Conservation (phyloP, 1,139 yeast genomes). For the Diutina pseudorugosa region DNA sequence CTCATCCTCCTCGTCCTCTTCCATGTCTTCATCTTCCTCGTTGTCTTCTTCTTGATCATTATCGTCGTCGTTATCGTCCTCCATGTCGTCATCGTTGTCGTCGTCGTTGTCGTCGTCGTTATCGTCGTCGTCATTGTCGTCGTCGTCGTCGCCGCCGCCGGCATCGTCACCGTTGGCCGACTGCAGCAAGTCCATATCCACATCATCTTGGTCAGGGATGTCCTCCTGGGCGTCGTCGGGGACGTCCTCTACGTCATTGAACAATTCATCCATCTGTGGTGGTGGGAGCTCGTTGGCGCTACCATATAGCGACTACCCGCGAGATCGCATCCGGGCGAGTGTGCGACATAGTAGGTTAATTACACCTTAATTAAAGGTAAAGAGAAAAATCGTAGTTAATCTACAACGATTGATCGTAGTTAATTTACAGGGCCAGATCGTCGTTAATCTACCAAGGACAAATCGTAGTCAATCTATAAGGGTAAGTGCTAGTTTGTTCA, state of each 20-base stretch:
- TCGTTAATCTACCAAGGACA: too few species aligned
- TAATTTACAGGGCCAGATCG: too few species aligned
- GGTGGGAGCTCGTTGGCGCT: background rate
- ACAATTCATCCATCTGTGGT: constrained; percentile 11
- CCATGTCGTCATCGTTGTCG: constrained; percentile 5
- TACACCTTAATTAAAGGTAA: too few species aligned
- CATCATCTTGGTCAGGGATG: constrained; percentile 5
- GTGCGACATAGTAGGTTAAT: too few species aligned
- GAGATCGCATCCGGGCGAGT: too few species aligned
- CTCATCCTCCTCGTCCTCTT: constrained; percentile 4
- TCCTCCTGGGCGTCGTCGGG: constrained; percentile 8
- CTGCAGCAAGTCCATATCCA: constrained; percentile 8
- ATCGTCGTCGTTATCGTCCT: background rate
- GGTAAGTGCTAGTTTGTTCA: too few species aligned
- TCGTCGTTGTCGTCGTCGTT: constrained; percentile 6
- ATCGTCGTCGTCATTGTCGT: constrained; percentile 5
- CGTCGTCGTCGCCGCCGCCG: constrained; percentile 9
- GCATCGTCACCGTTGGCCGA: constrained; percentile 10
- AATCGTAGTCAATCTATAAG: too few species aligned
- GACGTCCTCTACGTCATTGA: constrained; percentile 15
- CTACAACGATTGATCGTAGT: too few species aligned
- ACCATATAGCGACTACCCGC: background rate
- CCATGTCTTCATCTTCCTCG: constrained; percentile 2
- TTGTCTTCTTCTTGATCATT: background rate
- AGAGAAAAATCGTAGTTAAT: too few species aligned